phyloP scores from a whole-genome alignment of 2,329 filamentous ascomycete genomes.

The Colletotrichum sp. region DNA sequence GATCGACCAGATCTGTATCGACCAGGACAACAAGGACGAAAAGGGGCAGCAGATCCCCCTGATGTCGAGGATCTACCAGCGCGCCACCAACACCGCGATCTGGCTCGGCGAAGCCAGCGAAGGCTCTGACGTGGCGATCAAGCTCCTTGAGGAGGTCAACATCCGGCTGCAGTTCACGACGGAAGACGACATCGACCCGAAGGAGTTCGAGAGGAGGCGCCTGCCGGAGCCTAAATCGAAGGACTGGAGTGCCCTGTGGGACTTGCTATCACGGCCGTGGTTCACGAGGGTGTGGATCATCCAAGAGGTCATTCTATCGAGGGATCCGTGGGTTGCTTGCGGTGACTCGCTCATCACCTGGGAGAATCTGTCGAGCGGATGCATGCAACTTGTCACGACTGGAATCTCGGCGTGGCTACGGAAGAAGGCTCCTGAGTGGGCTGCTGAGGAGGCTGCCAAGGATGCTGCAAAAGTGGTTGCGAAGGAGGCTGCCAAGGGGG shows the following conservation, averaged over 20 bases:
- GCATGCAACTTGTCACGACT: not conserved
- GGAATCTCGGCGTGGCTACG: not conserved
- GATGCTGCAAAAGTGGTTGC: not conserved
- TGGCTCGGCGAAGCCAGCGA: conserved; percentile 27
- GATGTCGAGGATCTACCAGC: conserved; percentile 18
- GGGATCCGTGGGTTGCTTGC: conserved; percentile 2
- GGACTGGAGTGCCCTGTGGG: not conserved
- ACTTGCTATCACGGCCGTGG: not conserved
- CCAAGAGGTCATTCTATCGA: conserved; percentile 1
- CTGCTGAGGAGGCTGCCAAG: too few species aligned
- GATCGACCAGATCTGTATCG: conserved; percentile 23
- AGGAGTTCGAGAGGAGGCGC: not conserved
- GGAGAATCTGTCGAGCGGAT: not conserved
- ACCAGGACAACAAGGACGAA: conserved; percentile 11
- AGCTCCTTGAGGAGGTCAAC: not conserved
- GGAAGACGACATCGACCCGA: not conserved
- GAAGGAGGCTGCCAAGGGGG: too few species aligned
- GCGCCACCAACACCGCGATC: not conserved
- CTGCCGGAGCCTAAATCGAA: not conserved
- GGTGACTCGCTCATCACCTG: not conserved
- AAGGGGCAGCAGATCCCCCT: conserved; percentile 18
- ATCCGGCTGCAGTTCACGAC: not conserved
- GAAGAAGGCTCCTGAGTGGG: not conserved
- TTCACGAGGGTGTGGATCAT: conserved; percentile 12
- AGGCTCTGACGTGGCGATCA: conserved; percentile 25